Percentiles rank a stretch among this genome's conserved stretches.
Conservation (phyloP, 108 stramenopile genomes). For the Skeletonema menzelii region DNA sequence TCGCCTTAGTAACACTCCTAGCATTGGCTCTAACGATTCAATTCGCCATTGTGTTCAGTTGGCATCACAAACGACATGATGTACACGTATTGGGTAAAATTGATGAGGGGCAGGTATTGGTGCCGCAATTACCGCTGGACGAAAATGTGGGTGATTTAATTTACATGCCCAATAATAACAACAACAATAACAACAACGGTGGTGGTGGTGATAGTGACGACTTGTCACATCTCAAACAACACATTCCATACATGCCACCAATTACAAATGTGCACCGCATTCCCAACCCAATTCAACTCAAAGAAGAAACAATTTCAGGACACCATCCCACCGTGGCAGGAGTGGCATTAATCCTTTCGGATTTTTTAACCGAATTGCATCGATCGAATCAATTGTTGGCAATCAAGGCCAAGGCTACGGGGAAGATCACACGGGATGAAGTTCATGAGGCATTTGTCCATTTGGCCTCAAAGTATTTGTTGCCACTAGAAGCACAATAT, state of each 20-base stretch:
- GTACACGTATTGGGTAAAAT: slow-evolving; percentile 27
- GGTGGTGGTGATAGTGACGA: no score
- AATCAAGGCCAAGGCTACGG: neutral
- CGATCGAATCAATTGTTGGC: slow-evolving; percentile 29
- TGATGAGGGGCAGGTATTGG: neutral
- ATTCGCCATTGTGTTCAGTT: slow-evolving; percentile 40
- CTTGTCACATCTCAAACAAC: slow-evolving; percentile 5
- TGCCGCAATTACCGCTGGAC: neutral
- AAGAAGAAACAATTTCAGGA: slow-evolving; percentile 42
- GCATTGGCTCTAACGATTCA: slow-evolving; percentile 32
- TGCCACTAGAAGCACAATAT: slow-evolving; percentile 53
- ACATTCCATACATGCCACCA: slow-evolving; percentile 35
- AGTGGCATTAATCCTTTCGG: slow-evolving; percentile 43
- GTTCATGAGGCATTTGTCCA: slow-evolving; percentile 50
- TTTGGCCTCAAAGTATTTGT: slow-evolving; percentile 40
- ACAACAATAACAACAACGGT: neutral
- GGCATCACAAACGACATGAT: slow-evolving; percentile 45
- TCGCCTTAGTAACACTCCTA: slow-evolving; percentile 18
- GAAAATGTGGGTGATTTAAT: slow-evolving; percentile 3
- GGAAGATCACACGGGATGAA: slow-evolving; percentile 25
- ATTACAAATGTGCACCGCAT: slow-evolving; percentile 22
- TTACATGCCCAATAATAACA: neutral
- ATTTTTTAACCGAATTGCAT: slow-evolving; percentile 49
- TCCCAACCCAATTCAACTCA: slow-evolving; percentile 30
- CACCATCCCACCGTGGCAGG: slow-evolving; percentile 59